Base-by-base conservation (phyloP, 1,284 basidiomycete genomes). In the Cutaneotrichosporon mucoides region DNA sequence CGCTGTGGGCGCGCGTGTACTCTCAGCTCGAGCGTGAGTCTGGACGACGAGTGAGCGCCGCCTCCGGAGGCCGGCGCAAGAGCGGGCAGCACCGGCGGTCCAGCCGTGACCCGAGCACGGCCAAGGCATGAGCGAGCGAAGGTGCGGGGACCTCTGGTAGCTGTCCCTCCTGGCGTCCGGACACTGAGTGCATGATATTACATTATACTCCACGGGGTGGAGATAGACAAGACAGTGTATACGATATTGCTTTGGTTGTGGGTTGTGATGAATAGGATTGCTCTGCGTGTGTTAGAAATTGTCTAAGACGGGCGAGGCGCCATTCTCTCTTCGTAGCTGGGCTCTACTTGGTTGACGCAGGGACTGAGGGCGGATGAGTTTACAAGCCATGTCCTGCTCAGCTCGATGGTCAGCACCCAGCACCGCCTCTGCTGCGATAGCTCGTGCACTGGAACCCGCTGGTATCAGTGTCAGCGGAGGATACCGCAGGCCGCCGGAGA, bases 1-100 rank as follows among this genome's bases (percentile, higher is more conserved):
- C 90, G 3, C 79, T 94, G 4, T 95, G 92, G 92, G 92, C 88
- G 4, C 90, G 94, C 77, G 76, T 93, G 40, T 78, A 92, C 24
- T 63, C 71, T 12, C 64, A 68, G 35, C 38, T 63, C 48, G 55
- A 64, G 55, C 62, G 47, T 34, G 56, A 62, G 56, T 24, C 24
- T 24, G 24, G 24, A 24, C 24, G 24, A 24, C 24, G 24, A 24
- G 24, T 24, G 24, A 24, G 24, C 24, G 24, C 24, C 24, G 24
- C 24, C 24, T 24, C 24, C 24, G 24, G 24, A 24, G 24, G 24
- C 24, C 24, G 24, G 24, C 24, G 24, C 24, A 24, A 24, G 24
- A 24, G 24, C 24, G 24, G 24, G 24, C 24, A 45, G 24, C 24
- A 37, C n/a, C 53, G 54, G 16, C 45, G 38, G 44, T 33, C 33